phyloP scores from a whole-genome alignment of 2,329 filamentous ascomycete genomes.

The Chaetomium olivaceum region DNA sequence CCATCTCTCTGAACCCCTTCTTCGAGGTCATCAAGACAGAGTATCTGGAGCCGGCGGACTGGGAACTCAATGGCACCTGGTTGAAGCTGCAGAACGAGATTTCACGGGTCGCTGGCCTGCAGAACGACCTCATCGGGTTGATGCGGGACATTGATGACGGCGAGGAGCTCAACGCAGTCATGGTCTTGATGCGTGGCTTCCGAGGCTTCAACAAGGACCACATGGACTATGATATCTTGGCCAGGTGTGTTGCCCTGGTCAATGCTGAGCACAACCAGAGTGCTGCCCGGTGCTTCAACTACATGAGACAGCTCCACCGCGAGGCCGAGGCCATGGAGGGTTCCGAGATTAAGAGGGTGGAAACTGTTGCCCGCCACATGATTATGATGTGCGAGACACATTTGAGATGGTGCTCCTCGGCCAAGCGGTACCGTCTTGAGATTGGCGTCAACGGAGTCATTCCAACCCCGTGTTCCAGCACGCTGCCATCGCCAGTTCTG shows the following conservation, averaged over 20 bases:
- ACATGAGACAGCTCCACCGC: not conserved
- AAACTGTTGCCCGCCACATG: slow-evolving; percentile 20
- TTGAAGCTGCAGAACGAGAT: slow-evolving; percentile 20
- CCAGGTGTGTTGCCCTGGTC: slow-evolving; percentile 16
- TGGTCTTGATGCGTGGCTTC: slow-evolving; percentile 19
- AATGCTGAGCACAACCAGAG: slow-evolving; percentile 22
- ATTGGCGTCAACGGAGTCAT: not conserved
- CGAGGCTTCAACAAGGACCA: not conserved
- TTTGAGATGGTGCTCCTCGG: slow-evolving; percentile 22
- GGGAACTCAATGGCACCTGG: not conserved
- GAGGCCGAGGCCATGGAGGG: not conserved
- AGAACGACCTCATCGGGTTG: slow-evolving; percentile 27
- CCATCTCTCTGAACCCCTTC: slow-evolving; percentile 26
- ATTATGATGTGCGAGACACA: slow-evolving; percentile 27
- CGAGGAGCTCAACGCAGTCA: slow-evolving; percentile 24
- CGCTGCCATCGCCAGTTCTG: not conserved
- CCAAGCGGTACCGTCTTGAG: slow-evolving; percentile 23
- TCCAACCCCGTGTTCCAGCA: not conserved
- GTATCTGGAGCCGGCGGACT: slow-evolving; percentile 7
- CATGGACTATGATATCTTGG: not conserved
- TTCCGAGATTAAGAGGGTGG: slow-evolving; percentile 2
- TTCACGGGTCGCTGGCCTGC: slow-evolving; percentile 21
- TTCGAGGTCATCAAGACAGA: slow-evolving; percentile 28
- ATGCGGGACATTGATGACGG: slow-evolving; percentile 23
- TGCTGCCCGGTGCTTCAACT: slow-evolving; percentile 16